phyloP scores from a whole-genome alignment of 495 filamentous ascomycete genomes.

The Sphaerosporella brunnea region DNA sequence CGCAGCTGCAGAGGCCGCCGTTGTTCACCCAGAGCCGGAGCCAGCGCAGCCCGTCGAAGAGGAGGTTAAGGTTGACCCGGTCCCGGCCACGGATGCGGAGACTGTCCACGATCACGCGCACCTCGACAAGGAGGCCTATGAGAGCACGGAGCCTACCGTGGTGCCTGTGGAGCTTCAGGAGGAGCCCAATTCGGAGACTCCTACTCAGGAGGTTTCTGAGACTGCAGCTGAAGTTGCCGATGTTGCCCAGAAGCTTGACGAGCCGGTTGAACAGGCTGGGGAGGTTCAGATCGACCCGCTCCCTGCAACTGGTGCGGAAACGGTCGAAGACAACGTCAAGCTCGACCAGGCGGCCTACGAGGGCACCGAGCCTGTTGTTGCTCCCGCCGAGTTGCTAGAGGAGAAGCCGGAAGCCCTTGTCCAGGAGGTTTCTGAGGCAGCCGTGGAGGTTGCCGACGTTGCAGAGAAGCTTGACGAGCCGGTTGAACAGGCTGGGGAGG shows the following conservation, averaged over 20 bases:
- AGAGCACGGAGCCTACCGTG: constrained; percentile 40
- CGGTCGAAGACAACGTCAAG: constrained; percentile 37
- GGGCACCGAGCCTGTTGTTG: constrained; percentile 39
- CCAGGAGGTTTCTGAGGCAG: neutral
- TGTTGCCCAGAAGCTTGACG: constrained; percentile 2
- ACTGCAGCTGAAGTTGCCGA: constrained; percentile 9
- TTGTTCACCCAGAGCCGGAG: constrained; percentile 3
- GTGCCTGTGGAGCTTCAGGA: neutral
- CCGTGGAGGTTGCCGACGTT: neutral
- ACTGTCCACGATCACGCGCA: constrained; percentile 41
- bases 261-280: neutral
- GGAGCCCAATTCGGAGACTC: neutral
- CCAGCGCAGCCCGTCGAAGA: neutral
- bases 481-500: neutral
- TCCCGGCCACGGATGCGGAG: neutral
- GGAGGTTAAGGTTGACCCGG: neutral
- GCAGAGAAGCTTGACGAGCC: neutral
- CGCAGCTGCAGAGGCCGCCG: constrained; percentile 17
- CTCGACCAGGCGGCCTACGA: constrained; percentile 4
- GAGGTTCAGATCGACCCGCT: constrained; percentile 39
- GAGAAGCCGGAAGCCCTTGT: neutral
- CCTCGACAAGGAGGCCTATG: constrained; percentile 65
- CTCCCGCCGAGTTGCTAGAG: constrained; percentile 1
- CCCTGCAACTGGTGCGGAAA: constrained; percentile 43
- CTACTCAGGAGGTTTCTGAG: constrained; percentile 1